Evolutionary conservation across 179 eudicot genomes (phyloP).

Genomic region (Vitellaria paradoxa): DNA sequence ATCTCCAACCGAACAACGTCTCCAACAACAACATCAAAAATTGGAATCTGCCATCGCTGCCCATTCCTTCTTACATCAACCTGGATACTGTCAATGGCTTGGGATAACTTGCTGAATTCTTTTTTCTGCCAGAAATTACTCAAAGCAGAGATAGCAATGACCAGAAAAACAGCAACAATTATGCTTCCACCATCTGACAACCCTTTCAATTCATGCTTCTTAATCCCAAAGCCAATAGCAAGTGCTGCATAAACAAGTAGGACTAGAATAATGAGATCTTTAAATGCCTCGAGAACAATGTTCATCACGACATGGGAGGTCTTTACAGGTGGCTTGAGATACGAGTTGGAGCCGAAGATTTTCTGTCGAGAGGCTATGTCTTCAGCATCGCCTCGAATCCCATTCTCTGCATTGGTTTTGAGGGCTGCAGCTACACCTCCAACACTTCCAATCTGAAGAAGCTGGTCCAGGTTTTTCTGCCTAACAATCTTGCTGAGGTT

Average conservation of each 20-base stretch:
- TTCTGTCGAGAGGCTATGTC: constrained; percentile 18
- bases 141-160: constrained; percentile 35
- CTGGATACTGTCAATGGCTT: constrained; percentile 31
- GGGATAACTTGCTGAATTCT: constrained; percentile 37
- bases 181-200: constrained; percentile 67
- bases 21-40: constrained; percentile 46
- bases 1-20: constrained; percentile 43
- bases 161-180: constrained; percentile 45
- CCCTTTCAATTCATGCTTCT: constrained; percentile 42
- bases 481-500: too few relatives aligned
- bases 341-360: constrained; percentile 32
- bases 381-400: constrained; percentile 24
- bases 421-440: constrained; percentile 16
- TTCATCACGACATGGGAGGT: constrained; percentile 18
- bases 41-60: constrained; percentile 32
- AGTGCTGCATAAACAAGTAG: constrained; percentile 36
- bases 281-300: constrained; percentile 34
- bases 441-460: constrained; percentile 20
- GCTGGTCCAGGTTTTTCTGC: too few relatives aligned
- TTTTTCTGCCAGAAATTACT: constrained; percentile 41
- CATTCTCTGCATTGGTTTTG: constrained; percentile 6
- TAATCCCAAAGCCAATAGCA: constrained; percentile 47
- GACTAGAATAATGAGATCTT: constrained; percentile 37
- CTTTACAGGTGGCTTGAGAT: constrained; percentile 24
- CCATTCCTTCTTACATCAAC: constrained; percentile 41